A percentile compares a stretch with the other conserved stretches of the same genome.
phyloP scores from a whole-genome alignment of 306 rosid species.

The Fragaria vesca region DNA sequence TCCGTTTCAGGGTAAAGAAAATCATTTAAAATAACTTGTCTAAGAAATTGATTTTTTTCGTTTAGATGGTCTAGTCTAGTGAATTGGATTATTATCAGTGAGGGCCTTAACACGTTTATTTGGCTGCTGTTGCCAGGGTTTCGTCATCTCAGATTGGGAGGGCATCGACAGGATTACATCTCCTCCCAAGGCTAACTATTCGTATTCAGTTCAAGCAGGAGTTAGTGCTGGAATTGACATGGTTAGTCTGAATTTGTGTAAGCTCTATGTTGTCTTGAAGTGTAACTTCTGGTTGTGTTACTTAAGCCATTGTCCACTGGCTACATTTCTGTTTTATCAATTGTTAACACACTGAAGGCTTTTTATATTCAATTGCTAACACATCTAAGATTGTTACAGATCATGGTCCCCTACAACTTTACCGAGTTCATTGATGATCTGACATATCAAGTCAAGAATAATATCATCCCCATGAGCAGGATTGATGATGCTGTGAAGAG shows the following conservation, averaged over 20 bases:
- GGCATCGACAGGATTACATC: constrained; percentile 83
- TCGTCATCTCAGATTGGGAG: constrained; percentile 84
- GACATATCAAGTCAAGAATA: constrained; percentile 58
- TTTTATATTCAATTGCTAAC: neutral
- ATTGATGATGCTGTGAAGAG: constrained; percentile 79
- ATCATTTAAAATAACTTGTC: neutral
- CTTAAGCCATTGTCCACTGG: neutral
- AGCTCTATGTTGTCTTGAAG: neutral
- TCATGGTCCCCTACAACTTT: constrained; percentile 67
- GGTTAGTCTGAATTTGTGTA: constrained; percentile 40
- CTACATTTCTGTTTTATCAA: no score
- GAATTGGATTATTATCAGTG: neutral
- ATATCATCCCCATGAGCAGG: constrained; percentile 66
- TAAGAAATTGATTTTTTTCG: neutral
- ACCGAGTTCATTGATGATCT: constrained; percentile 56
- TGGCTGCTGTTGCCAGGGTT: constrained; percentile 49
- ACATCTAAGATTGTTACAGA: constrained; percentile 31
- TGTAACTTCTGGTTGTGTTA: neutral
- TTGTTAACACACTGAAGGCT: neutral
- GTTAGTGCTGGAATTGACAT: constrained; percentile 83
- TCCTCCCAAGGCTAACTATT: constrained; percentile 80
- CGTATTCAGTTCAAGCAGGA: constrained; percentile 70
- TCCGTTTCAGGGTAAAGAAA: constrained; percentile 56
- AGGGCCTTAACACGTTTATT: constrained; percentile 2
- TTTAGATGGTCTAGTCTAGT: neutral